These are phyloP conservation scores for Ceratonia siliqua DNA, from an alignment of 306 rosid species.

Conservation along the genomic window DNA sequence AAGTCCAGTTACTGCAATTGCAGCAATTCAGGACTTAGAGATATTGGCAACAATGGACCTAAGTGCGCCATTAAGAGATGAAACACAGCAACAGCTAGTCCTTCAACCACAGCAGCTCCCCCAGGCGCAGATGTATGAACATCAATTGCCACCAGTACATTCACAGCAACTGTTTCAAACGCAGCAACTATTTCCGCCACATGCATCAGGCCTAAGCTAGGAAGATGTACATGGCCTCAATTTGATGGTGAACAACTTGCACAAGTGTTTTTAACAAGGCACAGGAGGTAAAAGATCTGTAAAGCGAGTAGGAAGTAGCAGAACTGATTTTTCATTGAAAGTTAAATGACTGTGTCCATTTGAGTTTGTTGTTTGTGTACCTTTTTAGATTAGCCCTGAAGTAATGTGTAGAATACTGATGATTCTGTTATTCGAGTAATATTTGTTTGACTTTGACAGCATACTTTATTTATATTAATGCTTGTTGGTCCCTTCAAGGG, in stretches of 20 bases:
- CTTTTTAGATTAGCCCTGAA: slow-evolving; percentile 31
- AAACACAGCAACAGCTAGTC: slow-evolving; percentile 2
- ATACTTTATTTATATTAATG: slow-evolving; percentile 14
- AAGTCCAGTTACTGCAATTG: slow-evolving; percentile 50
- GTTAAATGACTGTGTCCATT: slow-evolving; percentile 48
- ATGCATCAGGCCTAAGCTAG: slow-evolving; percentile 40
- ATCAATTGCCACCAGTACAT: not conserved
- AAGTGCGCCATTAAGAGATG: slow-evolving; percentile 50
- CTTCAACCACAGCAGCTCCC: not conserved
- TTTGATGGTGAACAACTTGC: slow-evolving; percentile 38
- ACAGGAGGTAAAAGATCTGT: slow-evolving; percentile 53
- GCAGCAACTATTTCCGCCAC: slow-evolving; percentile 34
- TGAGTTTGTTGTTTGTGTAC: slow-evolving; percentile 48
- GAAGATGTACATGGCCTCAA: slow-evolving; percentile 38
- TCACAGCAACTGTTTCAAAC: not conserved
- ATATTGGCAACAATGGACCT: slow-evolving; percentile 61
- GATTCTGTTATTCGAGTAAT: slow-evolving; percentile 35
- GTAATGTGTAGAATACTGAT: slow-evolving; percentile 38
- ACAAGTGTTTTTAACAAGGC: slow-evolving; percentile 42
- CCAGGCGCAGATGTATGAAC: not conserved
- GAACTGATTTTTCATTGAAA: slow-evolving; percentile 59
- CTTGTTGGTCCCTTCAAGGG: not conserved
- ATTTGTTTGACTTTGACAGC: slow-evolving; percentile 38
- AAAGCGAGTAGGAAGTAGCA: slow-evolving; percentile 66
- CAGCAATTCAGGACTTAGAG: slow-evolving; percentile 70